Base-by-base conservation (phyloP, 805 yeast species). In the Ogataea methylovora region DNA sequence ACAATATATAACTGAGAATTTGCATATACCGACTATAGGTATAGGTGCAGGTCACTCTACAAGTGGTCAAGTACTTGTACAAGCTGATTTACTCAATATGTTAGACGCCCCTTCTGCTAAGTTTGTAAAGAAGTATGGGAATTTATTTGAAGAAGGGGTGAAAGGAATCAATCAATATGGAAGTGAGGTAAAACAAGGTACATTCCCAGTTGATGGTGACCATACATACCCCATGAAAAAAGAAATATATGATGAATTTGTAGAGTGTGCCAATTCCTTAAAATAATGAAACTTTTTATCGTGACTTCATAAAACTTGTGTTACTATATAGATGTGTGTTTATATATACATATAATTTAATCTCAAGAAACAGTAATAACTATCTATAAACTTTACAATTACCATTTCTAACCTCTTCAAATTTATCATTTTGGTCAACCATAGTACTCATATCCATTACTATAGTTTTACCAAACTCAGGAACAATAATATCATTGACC, bases 1-100 rank as follows among this genome's bases (percentile, higher is more conserved):
- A 0, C 54, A 64, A 29, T 61, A 64, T 36, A 74, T 92, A 20
- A 83, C 96, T 0, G 52, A 65, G 2, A 60, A 63, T 11, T 53
- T 87, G 22, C 33, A 52, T 1, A 65, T 90, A 1, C 97, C 97
- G 0, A 84, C 94, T 1, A 87, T 90, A 44, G 98, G 98, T 4
- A 90, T 90, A 32, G 98, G 98, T 4, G 96, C 97, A 0, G 97
- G 98, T 1, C 73, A 76, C 16, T 61, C 61, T 8, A 80, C 90
- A 8, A 73, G 84, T 24, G 97, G 95, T 0, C 97, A 92, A 56
- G 95, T 90, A 1, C 66, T 90, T 25, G 98, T 90, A 0, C 78
- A 83, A 55, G 73, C 84, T 4, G 98, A 90, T 52, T 49, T 84
- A 59, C 61, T 90, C 22, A 96, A 96, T 1, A 73, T 80, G 84